A percentile compares a stretch with the other conserved stretches of the same genome.
Evolutionary conservation across 805 yeast genomes (phyloP).

Genomic region (Limtongia smithiae): DNA sequence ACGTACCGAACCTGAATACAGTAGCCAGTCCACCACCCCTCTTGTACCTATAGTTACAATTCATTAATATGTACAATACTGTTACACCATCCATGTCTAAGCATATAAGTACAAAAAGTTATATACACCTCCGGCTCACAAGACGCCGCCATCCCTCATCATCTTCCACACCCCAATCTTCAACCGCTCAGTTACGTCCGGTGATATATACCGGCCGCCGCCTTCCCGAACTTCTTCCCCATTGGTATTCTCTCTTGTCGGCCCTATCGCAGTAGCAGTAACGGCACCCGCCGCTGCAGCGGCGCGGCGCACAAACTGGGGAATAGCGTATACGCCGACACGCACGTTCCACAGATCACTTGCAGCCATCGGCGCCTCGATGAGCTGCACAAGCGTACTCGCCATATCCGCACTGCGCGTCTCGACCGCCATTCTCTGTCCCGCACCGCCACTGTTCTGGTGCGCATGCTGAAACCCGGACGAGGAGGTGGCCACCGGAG

Average conservation of each 20-base stretch:
- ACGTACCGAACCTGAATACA: too few species aligned
- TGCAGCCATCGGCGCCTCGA: conserved; percentile 14
- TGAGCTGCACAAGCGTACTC: conserved; percentile 14
- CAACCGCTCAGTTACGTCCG: conserved; percentile 17
- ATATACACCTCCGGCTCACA: background rate
- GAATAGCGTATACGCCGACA: conserved; percentile 14
- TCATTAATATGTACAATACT: too few species aligned
- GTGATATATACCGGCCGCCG: conserved; percentile 10
- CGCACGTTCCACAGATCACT: conserved; percentile 24
- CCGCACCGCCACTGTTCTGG: conserved; percentile 1
- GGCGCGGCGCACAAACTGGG: too few species aligned
- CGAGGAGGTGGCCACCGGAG: too few species aligned
- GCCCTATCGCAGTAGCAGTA: background rate
- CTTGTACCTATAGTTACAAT: too few species aligned
- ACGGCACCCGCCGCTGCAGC: too few species aligned
- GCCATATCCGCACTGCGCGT: conserved; percentile 19
- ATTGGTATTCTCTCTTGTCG: background rate
- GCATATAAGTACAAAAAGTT: background rate
- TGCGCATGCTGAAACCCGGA: background rate
- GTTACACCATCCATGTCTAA: background rate
- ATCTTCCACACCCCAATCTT: conserved; percentile 27
- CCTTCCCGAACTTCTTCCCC: background rate
- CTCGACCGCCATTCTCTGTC: conserved; percentile 11
- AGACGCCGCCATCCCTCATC: conserved; percentile 9
- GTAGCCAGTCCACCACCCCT: too few species aligned